phyloP scores from a whole-genome alignment of 2,329 filamentous ascomycete genomes.

The Fusarium hostae region DNA sequence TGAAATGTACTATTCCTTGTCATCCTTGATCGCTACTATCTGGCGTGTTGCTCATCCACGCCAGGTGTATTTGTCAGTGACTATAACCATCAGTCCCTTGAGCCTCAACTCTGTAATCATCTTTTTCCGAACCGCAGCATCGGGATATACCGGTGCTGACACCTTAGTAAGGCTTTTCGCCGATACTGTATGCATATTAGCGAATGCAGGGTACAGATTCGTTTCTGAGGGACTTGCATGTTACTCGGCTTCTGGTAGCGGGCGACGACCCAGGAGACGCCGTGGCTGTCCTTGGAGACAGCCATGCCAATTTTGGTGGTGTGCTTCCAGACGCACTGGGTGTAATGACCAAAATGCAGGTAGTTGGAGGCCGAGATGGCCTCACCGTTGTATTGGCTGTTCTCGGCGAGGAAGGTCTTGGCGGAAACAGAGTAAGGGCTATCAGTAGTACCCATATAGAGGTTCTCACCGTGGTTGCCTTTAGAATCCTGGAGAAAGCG shows the following conservation, averaged over 20 bases:
- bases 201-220: neutral
- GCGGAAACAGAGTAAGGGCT: constrained; percentile 30
- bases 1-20: no score
- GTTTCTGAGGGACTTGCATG: constrained; percentile 28
- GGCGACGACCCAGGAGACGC: constrained; percentile 33
- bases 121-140: constrained; percentile 1
- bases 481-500: constrained; percentile 34
- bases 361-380: constrained; percentile 33
- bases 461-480: constrained; percentile 38
- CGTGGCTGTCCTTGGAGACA: constrained; percentile 18
- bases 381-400: constrained; percentile 38
- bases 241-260: constrained; percentile 14
- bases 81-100: no score
- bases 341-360: neutral
- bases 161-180: constrained; percentile 33
- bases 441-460: constrained; percentile 30
- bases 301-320: constrained; percentile 43
- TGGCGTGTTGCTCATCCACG: no score
- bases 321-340: constrained; percentile 39
- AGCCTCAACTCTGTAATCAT: no score
- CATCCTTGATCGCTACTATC: no score
- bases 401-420: constrained; percentile 37
- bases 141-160: neutral
- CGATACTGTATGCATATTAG: constrained; percentile 31
- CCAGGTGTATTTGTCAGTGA: no score